Evolutionary conservation across 2,329 filamentous ascomycete genomes (phyloP), one percentile per base, ranked within the genome.

Genomic region (Fusarium temperatum): DNA sequence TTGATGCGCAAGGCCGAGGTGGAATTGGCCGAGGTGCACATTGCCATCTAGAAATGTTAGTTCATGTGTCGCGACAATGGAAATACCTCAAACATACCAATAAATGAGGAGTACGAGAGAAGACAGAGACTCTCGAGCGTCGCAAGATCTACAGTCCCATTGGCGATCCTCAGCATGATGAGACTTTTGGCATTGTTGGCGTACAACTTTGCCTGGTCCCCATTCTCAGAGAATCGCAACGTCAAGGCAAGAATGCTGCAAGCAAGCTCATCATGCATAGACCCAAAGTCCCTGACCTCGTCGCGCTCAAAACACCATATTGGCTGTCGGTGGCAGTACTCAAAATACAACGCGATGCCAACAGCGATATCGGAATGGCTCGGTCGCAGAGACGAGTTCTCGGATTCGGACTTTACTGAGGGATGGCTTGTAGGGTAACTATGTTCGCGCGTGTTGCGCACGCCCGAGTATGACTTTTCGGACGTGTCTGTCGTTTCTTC

Each of bases 41-140:
- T 87, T 84, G 28, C 86, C 86, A 66, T 88, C 86, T 87, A 53
- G 3, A 41, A n/a, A 36, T 14, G 42, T 77, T 61, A 77, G 50
- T 20, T 5, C 5, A 9, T 4, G 14, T 15, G 30, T 28, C 26
- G 24, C 39, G 24, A 35, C 11, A 44, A 20, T 15, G 12, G 6
- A 8, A 8, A 26, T 24, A 24, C 18, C 76, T 41, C 18, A 14
- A 24, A 48, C 54, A n/a, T 83, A 85, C 86, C 85, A 59, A 87
- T 83, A 63, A 88, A 88, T 1, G 83, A 84, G 6, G 85, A 86
- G 51, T 86, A 87, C 1, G 86, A 84, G 3, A 88, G 80, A 9
- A 88, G 77, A 76, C 87, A 88, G 13, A 88, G 72, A 70, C 85
- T 87, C 70, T 88, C 86, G 7, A 88, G 84, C 0, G 86, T 88